Percentiles rank a stretch among this genome's conserved stretches.
phyloP scores from a whole-genome alignment of 805 yeast genomes.

The Myxozyma udenii region DNA sequence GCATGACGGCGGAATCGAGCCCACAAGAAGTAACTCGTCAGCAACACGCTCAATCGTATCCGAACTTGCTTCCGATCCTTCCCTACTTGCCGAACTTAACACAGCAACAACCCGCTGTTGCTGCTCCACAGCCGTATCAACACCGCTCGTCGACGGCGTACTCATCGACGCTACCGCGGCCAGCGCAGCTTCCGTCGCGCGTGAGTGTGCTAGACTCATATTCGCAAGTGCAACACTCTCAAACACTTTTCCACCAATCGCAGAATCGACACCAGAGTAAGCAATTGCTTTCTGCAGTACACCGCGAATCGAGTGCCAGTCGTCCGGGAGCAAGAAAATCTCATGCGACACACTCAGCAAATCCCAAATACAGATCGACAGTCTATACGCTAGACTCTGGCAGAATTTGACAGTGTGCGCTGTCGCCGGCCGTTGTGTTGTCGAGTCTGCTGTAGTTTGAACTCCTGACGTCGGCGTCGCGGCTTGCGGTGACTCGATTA shows the following conservation, averaged over 20 bases:
- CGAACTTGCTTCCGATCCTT: slow-evolving; percentile 1
- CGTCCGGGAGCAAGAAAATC: slow-evolving; percentile 38
- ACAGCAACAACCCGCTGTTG: slow-evolving; percentile 27
- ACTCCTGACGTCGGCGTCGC: too few species aligned
- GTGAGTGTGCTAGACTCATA: slow-evolving; percentile 5
- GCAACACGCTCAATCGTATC: slow-evolving; percentile 17
- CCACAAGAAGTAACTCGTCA: slow-evolving; percentile 28
- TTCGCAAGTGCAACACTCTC: slow-evolving; percentile 20
- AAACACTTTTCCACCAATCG: slow-evolving; percentile 16
- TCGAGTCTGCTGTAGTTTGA: too few species aligned
- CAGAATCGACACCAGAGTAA: slow-evolving; percentile 10
- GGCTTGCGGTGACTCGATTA: too few species aligned
- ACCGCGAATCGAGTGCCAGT: slow-evolving; percentile 35
- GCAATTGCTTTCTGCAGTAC: slow-evolving; percentile 33
- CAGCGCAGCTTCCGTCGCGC: neutral
- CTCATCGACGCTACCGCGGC: slow-evolving; percentile 15
- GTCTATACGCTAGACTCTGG: slow-evolving; percentile 31
- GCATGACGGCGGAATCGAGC: slow-evolving; percentile 29
- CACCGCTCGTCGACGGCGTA: slow-evolving; percentile 8
- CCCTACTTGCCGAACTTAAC: slow-evolving; percentile 19
- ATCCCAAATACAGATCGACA: slow-evolving; percentile 39
- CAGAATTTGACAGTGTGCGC: slow-evolving; percentile 29
- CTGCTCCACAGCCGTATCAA: slow-evolving; percentile 28
- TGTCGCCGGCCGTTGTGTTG: slow-evolving; percentile 5
- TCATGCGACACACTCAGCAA: slow-evolving; percentile 32